phyloP scores from a whole-genome alignment of 805 yeast genomes.

The Nakazawaea sp. region DNA sequence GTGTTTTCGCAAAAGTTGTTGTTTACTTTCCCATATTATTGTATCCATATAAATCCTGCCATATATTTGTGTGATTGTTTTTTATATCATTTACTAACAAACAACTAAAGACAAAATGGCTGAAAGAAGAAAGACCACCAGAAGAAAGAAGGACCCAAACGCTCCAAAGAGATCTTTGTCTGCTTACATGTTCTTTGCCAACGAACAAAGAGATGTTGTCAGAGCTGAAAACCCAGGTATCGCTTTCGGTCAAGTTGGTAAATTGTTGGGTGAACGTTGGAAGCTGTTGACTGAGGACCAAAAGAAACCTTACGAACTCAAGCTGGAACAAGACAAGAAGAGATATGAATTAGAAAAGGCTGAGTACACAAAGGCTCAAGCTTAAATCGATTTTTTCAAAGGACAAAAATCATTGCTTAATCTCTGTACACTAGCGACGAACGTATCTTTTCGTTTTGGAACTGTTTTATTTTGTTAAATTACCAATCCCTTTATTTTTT shows the following conservation, averaged over 20 bases:
- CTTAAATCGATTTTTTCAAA: slow-evolving; percentile 1
- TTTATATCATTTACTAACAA: slow-evolving; percentile 4
- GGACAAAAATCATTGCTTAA: too few species aligned
- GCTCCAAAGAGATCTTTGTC: slow-evolving; percentile 99
- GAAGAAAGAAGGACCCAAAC: slow-evolving; percentile 70
- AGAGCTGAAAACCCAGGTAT: slow-evolving; percentile 96
- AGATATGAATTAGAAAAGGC: slow-evolving; percentile 96
- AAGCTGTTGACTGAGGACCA: slow-evolving; percentile 79
- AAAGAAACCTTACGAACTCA: slow-evolving; percentile 83
- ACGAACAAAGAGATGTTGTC: slow-evolving; percentile 93
- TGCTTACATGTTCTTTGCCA: slow-evolving; percentile 98
- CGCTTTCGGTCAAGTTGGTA: slow-evolving; percentile 93
- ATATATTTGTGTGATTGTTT: slow-evolving; percentile 8
- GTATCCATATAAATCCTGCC: too few species aligned
- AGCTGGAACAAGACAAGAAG: slow-evolving; percentile 95
- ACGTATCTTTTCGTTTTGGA: too few species aligned
- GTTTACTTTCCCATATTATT: background rate
- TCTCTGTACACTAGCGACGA: too few species aligned
- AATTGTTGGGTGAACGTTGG: slow-evolving; percentile 94
- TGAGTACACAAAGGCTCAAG: slow-evolving; percentile 45
- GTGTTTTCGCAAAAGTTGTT: background rate
- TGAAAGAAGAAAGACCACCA: slow-evolving; percentile 20
- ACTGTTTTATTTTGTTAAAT: too few species aligned
- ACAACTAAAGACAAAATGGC: slow-evolving; percentile 17
- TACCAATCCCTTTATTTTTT: too few species aligned